These are phyloP conservation scores for Saturnispora diversa DNA, from an alignment of 805 yeast species.

Conservation along the genomic window DNA sequence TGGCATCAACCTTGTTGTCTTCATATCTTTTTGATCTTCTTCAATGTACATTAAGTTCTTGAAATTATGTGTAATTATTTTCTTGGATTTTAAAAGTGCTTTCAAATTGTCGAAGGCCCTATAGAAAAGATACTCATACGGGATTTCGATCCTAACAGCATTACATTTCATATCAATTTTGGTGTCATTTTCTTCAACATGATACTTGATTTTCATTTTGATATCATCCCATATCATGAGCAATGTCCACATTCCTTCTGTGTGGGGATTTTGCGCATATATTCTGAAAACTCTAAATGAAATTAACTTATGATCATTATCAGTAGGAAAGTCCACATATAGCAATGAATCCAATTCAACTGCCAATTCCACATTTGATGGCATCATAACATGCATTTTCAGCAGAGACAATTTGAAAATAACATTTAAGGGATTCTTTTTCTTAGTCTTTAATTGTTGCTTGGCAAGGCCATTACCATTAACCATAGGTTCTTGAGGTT, in stretches of 20 bases:
- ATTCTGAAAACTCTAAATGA: conserved; percentile 23
- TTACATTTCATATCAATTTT: conserved; percentile 17
- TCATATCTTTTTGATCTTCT: conserved; percentile 23
- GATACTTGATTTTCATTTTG: conserved; percentile 12
- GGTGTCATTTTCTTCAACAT: conserved; percentile 10
- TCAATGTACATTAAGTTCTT: conserved; percentile 20
- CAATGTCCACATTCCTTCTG: conserved; percentile 23
- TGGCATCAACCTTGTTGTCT: conserved; percentile 27
- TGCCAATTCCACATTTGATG: conserved; percentile 23
- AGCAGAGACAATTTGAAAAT: conserved; percentile 20
- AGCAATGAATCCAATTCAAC: conserved; percentile 26
- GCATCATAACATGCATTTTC: conserved; percentile 22
- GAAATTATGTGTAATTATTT: conserved; percentile 39
- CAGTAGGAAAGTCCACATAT: conserved; percentile 15
- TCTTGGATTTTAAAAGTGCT: conserved; percentile 59
- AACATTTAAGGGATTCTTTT: conserved; percentile 10
- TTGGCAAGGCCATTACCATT: not conserved
- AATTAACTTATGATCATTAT: conserved; percentile 12
- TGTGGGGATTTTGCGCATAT: conserved; percentile 26
- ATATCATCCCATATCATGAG: conserved; percentile 20
- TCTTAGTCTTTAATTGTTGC: not conserved
- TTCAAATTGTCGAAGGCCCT: conserved; percentile 75
- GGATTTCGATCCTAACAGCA: conserved; percentile 38
- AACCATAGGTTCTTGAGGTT: not conserved
- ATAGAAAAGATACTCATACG: conserved; percentile 70